Evolutionary conservation across 495 filamentous ascomycete species (phyloP), one percentile per base, ranked within the genome.

Genomic region (Ascobolus immersus): DNA sequence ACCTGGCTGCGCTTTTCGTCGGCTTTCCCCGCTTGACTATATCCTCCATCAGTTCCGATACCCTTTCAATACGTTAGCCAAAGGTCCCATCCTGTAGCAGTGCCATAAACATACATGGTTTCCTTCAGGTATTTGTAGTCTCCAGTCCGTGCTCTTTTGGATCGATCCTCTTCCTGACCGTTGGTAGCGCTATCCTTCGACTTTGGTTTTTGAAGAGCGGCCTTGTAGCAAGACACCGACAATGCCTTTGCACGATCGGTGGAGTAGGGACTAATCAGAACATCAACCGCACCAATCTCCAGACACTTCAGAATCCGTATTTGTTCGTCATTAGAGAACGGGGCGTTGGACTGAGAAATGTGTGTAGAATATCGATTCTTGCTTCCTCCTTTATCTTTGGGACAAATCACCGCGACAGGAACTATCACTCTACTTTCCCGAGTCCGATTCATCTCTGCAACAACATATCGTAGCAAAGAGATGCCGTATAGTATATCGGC

Each of bases 11-110:
- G 19, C 61, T 55, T 19, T 47, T 39, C 33, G 63, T 58, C 55
- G 60, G 32, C 54, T 60, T 48, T 54, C 65, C 51, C 73, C 68
- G 69, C 34, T 72, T 77, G 54, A 84, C 91, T 25, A 96, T 94
- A 21, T 78, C 69, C 41, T 67, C 71, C 77, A 94, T 89, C 28
- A 96, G 62, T 39, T 68, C 77, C 1, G 79, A 84, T 15, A 94
- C 84, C 77, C 76, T 77, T 32, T 53, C 57, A 30, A 39, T 13
- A 36, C 21, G 30, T 46, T 14, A 47, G 50, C 28, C 4, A 40
- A 35, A 9, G 1, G 21, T 30, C 5, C 21, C 26, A 15, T 36
- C 10, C 18, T 27, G 9, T 14, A 21, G 31, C 21, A 11, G 14
- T 33, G 10, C 34, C 17, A 26, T 32, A 11, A 21, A 47, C 56